Evolutionary conservation across 768 basidiomycete genomes (phyloP), one percentile per base, ranked within the genome.

Genomic region (Boletus rufocinnamomeus): DNA sequence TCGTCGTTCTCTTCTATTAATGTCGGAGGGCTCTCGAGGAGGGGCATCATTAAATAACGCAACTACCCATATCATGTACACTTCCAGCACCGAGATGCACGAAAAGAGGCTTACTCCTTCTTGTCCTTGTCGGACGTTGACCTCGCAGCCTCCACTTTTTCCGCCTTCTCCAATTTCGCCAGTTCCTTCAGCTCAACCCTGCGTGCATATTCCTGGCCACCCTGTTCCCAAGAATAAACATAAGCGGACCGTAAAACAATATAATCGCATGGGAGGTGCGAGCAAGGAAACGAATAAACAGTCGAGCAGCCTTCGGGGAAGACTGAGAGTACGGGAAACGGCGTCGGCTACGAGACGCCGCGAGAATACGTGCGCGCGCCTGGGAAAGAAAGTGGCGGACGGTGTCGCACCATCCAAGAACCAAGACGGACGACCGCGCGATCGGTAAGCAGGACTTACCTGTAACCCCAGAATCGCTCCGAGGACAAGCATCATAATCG

Each of bases 131-230:
- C 68, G 16, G 59, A 43, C 9, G 57, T 38, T 19, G 61, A 40
- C 43, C 51, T 59, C 19, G 57, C 34, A 25, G n/a, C 63, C 57
- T 64, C 68, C 54, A 63, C 68, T 54, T 68, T 69, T 35, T 68
- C 70, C 56, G 76, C 79, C 61, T 75, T 78, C 43, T 80, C 74
- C 28, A 79, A 44, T 50, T 67, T 73, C 28, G 68, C 70, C 60
- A 77, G 63, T 54, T 78, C 79, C 63, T 64, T 73, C 58, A 70
- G 80, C 66, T 90, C 90, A 49, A 76, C 62, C 30, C 88, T 84
- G 58, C 77, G 79, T 30, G 89, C 90, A 68, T 89, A 95, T 76
- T 92, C 93, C 69, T 95, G 92, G 23, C 93, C 93, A 55, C 84
- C 87, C 87, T 95, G 75, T 53, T n/a, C 47, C 59, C 62, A 54